phyloP scores from a whole-genome alignment of 2,329 filamentous ascomycete species.

The Helotiales sp. region DNA sequence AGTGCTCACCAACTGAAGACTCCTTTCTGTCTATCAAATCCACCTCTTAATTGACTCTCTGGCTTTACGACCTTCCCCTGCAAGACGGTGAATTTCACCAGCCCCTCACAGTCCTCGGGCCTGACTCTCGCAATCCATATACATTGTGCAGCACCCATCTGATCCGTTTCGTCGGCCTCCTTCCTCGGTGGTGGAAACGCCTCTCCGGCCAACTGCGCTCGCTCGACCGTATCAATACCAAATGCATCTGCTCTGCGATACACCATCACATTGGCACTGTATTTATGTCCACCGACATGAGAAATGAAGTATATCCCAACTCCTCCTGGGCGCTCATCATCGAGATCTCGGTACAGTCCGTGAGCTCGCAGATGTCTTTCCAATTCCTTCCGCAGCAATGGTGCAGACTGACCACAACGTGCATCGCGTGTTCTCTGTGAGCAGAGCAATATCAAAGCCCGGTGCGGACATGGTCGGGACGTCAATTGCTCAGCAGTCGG shows the following conservation, averaged over 20 bases:
- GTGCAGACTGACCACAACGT: constrained; percentile 90
- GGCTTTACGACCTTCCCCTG: constrained; percentile 95
- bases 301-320: constrained; percentile 96
- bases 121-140: constrained; percentile 87
- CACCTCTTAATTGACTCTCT: constrained; percentile 78
- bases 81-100: constrained; percentile 84
- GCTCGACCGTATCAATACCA: constrained; percentile 32
- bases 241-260: constrained; percentile 60
- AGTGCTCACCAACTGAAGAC: constrained; percentile 78
- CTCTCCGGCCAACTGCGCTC: constrained; percentile 36
- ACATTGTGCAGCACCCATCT: constrained; percentile 73
- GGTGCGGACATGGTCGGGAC: constrained; percentile 73
- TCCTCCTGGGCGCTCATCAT: constrained; percentile 86
- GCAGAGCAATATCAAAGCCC: constrained; percentile 87
- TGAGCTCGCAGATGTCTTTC: constrained; percentile 84
- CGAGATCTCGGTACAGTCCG: constrained; percentile 80
- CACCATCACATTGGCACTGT: constrained; percentile 89
- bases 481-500: constrained; percentile 44
- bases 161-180: constrained; percentile 34
- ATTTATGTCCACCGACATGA: constrained; percentile 96
- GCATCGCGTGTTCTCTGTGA: constrained; percentile 93
- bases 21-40: constrained; percentile 81
- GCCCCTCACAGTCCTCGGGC: constrained; percentile 90
- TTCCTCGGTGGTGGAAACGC: constrained; percentile 33
- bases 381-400: constrained; percentile 83